Percentiles rank a stretch among this genome's conserved stretches.
Conservation (phyloP, 371 early-diverging fungal genomes). For the Lichtheimia ramosa region DNA sequence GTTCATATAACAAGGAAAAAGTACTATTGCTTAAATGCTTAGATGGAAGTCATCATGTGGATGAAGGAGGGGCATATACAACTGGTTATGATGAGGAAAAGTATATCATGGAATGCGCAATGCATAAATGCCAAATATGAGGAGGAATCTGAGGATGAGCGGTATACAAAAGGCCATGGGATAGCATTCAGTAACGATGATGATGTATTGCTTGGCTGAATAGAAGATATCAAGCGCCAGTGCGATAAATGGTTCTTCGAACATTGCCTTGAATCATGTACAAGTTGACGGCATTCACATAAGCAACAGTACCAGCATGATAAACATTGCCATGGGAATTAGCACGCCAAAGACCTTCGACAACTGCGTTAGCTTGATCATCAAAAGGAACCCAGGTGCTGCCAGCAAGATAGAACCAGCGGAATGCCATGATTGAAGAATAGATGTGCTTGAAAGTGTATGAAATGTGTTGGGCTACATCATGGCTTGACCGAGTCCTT, state of each 20-base stretch:
- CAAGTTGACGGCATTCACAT: constrained; percentile 1
- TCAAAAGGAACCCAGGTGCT: constrained; percentile 21
- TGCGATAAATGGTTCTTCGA: neutral
- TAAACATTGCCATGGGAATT: constrained; percentile 8
- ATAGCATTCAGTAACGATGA: too few species aligned
- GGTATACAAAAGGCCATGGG: too few species aligned
- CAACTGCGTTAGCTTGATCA: constrained; percentile 2
- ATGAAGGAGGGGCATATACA: too few species aligned
- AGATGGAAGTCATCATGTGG: too few species aligned
- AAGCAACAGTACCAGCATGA: neutral
- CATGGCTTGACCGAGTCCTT: neutral
- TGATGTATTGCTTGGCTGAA: too few species aligned
- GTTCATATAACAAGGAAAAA: too few species aligned
- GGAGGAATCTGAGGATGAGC: too few species aligned
- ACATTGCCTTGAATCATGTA: constrained; percentile 2
- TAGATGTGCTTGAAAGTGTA: neutral
- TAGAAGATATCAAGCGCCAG: neutral
- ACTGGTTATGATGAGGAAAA: too few species aligned
- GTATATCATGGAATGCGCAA: too few species aligned
- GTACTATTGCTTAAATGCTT: too few species aligned
- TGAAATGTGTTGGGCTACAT: neutral
- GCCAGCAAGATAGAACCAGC: constrained; percentile 20
- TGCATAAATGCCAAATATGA: too few species aligned
- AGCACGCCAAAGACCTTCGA: constrained; percentile 18
- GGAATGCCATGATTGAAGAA: constrained; percentile 7